These are phyloP conservation scores for Hypsizygus marmoreus DNA, from an alignment of 768 basidiomycete species.

Conservation along the genomic window DNA sequence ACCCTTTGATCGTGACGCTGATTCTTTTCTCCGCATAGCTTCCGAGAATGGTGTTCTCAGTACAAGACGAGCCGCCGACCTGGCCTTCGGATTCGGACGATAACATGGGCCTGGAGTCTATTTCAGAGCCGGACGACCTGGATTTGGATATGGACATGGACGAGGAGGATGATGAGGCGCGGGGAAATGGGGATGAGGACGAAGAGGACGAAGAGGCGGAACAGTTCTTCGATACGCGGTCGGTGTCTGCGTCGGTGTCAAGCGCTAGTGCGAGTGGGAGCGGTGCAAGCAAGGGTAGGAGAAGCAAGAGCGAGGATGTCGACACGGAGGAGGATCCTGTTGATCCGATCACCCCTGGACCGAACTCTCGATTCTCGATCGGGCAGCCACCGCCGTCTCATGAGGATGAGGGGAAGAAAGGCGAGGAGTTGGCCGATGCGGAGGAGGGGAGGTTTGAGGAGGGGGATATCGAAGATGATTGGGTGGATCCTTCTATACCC, in stretches of 20 bases:
- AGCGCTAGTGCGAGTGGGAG: slow-evolving; percentile 40
- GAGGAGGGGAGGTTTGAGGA: slow-evolving; percentile 46
- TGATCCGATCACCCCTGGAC: slow-evolving; percentile 70
- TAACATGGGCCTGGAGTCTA: slow-evolving; percentile 76
- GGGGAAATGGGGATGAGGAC: slow-evolving; percentile 24
- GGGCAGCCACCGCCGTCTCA: slow-evolving; percentile 19
- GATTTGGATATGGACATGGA: slow-evolving; percentile 50
- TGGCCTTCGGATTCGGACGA: slow-evolving; percentile 82
- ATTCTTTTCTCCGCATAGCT: slow-evolving; percentile 42
- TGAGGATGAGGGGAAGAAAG: slow-evolving; percentile 29
- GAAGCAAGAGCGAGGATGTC: slow-evolving; percentile 51
- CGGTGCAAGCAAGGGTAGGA: slow-evolving; percentile 26
- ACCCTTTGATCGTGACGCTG: too few relatives aligned
- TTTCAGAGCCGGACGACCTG: slow-evolving; percentile 77
- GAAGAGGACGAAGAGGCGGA: slow-evolving; percentile 42
- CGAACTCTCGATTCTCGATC: slow-evolving; percentile 43
- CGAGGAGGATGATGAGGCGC: slow-evolving; percentile 25
- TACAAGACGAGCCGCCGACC: slow-evolving; percentile 84
- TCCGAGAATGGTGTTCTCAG: slow-evolving; percentile 76
- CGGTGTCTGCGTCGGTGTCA: slow-evolving; percentile 39
- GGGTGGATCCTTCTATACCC: slow-evolving; percentile 69
- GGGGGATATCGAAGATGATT: slow-evolving; percentile 60
- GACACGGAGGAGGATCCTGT: slow-evolving; percentile 76
- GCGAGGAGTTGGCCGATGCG: slow-evolving; percentile 18
- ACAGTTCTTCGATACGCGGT: slow-evolving; percentile 56